phyloP scores from a whole-genome alignment of 208 protist genomes.

The Leptomonas seymouri region DNA sequence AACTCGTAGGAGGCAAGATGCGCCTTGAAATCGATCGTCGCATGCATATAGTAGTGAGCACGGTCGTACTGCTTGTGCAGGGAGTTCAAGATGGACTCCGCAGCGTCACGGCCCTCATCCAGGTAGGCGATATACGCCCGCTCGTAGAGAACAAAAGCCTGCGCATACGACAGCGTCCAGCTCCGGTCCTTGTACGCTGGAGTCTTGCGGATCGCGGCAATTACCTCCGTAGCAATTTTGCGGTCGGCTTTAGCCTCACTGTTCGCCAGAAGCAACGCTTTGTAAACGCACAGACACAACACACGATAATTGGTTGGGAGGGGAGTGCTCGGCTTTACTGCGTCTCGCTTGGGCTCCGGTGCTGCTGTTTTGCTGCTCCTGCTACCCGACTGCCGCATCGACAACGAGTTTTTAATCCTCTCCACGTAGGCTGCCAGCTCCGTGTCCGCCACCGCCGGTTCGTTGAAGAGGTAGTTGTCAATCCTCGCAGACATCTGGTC shows the following conservation, averaged over 20 bases:
- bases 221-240: conserved; percentile 9
- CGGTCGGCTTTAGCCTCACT: conserved; percentile 24
- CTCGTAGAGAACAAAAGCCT: conserved; percentile 44
- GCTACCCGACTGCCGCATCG: neutral
- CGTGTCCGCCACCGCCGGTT: conserved; percentile 12
- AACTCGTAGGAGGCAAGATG: conserved; percentile 40
- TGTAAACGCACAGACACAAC: conserved; percentile 26
- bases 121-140: conserved; percentile 37
- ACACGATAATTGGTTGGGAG: conserved; percentile 30
- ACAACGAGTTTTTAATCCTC: conserved; percentile 9
- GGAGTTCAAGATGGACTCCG: conserved; percentile 25
- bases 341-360: neutral
- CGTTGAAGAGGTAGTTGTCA: conserved; percentile 13
- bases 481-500: conserved; percentile 32
- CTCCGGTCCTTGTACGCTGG: conserved; percentile 48
- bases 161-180: conserved; percentile 45
- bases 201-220: conserved; percentile 33
- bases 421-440: conserved; percentile 18
- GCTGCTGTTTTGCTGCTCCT: neutral
- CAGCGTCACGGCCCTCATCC: conserved; percentile 23
- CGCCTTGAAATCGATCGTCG: conserved; percentile 34
- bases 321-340: neutral
- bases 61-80: conserved; percentile 46
- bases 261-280: conserved; percentile 43
- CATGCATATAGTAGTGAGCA: conserved; percentile 49